phyloP scores from a whole-genome alignment of 306 rosid genomes.

The Trichosanthes truncata region DNA sequence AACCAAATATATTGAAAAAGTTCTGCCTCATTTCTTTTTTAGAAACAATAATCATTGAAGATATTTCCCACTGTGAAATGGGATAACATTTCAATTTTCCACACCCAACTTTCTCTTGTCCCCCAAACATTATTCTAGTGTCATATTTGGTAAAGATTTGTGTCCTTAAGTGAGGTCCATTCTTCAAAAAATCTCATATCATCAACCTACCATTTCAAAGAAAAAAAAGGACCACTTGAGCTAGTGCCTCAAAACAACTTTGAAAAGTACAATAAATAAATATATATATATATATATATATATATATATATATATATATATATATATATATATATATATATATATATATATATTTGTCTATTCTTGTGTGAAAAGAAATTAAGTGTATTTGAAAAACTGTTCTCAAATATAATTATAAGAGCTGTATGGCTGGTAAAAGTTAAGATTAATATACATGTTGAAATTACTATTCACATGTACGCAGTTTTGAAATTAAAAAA shows the following conservation, averaged over 20 bases:
- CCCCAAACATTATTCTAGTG: slow-evolving; percentile 4
- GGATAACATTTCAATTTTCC: background rate
- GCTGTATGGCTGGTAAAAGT: background rate
- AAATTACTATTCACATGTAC: no score
- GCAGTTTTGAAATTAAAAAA: no score
- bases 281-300: no score
- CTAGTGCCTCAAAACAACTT: background rate
- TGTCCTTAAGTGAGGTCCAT: background rate
- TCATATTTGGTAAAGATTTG: background rate
- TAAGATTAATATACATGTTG: no score
- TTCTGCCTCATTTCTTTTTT: background rate
- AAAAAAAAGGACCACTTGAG: slow-evolving; percentile 1
- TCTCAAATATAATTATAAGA: background rate
- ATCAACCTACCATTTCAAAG: background rate
- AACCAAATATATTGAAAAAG: background rate
- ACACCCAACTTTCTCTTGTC: slow-evolving; percentile 8
- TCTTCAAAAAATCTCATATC: background rate
- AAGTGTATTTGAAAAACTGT: background rate
- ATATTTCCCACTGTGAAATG: background rate
- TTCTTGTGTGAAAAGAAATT: background rate
- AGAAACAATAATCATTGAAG: slow-evolving; percentile 4
- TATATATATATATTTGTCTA: background rate
- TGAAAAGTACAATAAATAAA: background rate
- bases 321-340: no score
- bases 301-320: no score